Evolutionary conservation across 2,329 filamentous ascomycete genomes (phyloP), one percentile per base, ranked within the genome.

Genomic region (Paraphoma sp.): DNA sequence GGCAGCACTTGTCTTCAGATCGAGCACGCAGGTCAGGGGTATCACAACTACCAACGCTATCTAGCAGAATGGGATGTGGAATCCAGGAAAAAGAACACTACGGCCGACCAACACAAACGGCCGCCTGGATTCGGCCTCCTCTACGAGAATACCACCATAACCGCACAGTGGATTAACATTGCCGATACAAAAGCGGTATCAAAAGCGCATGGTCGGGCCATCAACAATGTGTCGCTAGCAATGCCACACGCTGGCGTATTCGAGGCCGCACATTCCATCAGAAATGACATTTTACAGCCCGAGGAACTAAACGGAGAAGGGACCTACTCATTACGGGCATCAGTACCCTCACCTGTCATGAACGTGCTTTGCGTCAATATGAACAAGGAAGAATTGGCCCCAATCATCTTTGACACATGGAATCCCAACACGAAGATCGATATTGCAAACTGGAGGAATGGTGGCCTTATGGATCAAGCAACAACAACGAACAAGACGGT

Each of bases 161-260:
- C 78, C 1, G 88, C 86, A 0, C 81, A 85, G 1, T 95, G 91
- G 91, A 86, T 93, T 38, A 82, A 89, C 54, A 76, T 81, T 8
- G 76, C 81, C 33, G 80, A 91, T 53, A 82, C 87, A 16, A 80
- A 81, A 0, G 72, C 77, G 3, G 77, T 81, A 0, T 88, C 82
- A 4, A 69, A 80, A 4, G 69, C 80, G 10, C 72, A 85, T 51
- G 76, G 79, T 0, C 81, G 89, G 28, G 81, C 89, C 38, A 79
- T 94, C 65, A 91, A 93, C 70, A 93, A 93, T 60, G 86, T 92
- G 28, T 90, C 89, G 0, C 81, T 93, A 62, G 89, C 90, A 0
- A 89, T 93, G 83, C 91, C 91, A 0, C 91, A 95, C 65, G 81
- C 87, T 0, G 86, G 88, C 0, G 82, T 95, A 0, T 86, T 89